Evolutionary conservation across 306 rosid genomes (phyloP).

Genomic region (Crataegus laevigata): DNA sequence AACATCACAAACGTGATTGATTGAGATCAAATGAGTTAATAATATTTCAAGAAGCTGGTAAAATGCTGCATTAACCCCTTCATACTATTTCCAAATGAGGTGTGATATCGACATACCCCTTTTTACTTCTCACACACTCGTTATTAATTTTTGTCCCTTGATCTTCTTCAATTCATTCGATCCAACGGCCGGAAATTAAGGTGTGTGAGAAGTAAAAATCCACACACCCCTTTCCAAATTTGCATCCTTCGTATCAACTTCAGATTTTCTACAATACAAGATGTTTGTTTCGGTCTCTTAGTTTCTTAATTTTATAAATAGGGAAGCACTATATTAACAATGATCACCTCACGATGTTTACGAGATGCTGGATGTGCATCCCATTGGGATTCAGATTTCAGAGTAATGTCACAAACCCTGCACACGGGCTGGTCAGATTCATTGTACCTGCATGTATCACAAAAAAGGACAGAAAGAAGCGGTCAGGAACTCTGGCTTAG

Average conservation of each 20-base stretch:
- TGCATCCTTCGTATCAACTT: background rate
- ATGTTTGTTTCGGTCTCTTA: background rate
- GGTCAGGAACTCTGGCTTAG: conserved; percentile 12
- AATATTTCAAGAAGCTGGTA: background rate
- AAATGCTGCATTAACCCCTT: background rate
- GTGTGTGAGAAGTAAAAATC: too few species aligned
- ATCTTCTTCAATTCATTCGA: too few species aligned
- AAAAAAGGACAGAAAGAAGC: background rate
- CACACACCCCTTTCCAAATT: too few species aligned
- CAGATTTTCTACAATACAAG: background rate
- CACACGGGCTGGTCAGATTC: conserved; percentile 79
- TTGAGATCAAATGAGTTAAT: background rate
- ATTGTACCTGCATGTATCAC: conserved; percentile 52
- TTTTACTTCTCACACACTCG: too few species aligned
- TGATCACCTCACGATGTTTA: conserved; percentile 76
- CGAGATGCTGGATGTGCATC: conserved; percentile 84
- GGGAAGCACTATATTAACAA: background rate
- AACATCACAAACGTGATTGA: background rate
- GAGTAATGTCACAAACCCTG: conserved; percentile 62
- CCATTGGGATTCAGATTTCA: conserved; percentile 72
- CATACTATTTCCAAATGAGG: background rate
- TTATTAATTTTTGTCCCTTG: too few species aligned
- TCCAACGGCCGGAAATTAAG: too few species aligned
- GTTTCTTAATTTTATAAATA: background rate
- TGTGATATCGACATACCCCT: too few species aligned